Percentiles rank a stretch among this genome's conserved stretches.
Conservation (phyloP, 441 rosid species). For the Gossypium aridum region DNA sequence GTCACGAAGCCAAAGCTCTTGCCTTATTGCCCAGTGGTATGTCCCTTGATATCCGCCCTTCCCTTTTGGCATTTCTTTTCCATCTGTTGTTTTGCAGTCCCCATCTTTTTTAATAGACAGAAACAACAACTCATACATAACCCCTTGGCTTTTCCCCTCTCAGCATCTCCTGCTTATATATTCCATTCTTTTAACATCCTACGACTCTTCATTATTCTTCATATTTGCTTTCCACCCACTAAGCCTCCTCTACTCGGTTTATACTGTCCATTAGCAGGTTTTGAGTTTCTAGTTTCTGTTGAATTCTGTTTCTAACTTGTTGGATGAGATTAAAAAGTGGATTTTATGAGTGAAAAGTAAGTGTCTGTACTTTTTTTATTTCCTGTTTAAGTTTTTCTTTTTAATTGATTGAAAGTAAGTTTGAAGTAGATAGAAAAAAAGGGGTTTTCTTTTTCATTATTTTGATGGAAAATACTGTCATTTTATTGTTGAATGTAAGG, state of each 20-base stretch:
- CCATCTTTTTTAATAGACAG: background rate
- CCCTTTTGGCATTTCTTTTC: constrained; percentile 6
- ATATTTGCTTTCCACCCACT: background rate
- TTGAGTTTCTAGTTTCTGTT: background rate
- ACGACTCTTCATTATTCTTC: constrained; percentile 15
- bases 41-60: constrained; percentile 17
- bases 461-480: background rate
- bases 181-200: background rate
- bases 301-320: background rate
- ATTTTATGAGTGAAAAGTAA: background rate
- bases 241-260: background rate
- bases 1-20: background rate
- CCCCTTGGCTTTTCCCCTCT: constrained; percentile 16
- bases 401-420: background rate
- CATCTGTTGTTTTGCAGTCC: constrained; percentile 12
- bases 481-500: background rate
- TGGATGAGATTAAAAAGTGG: background rate
- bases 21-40: constrained; percentile 26
- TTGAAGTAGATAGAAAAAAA: background rate
- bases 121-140: background rate
- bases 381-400: background rate
- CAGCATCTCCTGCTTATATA: background rate
- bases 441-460: background rate
- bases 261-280: background rate
- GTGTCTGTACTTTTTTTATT: background rate